These are phyloP conservation scores for Talaromyces atroroseus DNA, from an alignment of 2,329 filamentous ascomycete species.

Conservation along the genomic window DNA sequence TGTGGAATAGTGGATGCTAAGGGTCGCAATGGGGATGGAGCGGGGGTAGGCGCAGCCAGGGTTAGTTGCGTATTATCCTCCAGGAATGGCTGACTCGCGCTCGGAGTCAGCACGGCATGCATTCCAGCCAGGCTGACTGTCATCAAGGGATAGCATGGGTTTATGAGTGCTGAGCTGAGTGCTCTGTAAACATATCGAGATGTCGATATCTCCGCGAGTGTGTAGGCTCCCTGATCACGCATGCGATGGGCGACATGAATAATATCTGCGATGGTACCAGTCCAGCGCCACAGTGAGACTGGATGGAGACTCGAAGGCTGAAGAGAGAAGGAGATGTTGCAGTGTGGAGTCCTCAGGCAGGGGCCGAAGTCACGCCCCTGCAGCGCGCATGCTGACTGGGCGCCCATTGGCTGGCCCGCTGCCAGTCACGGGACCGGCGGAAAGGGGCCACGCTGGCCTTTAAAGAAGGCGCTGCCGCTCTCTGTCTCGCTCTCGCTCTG, in stretches of 20 bases:
- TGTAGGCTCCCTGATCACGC: no score
- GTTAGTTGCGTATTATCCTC: neutral
- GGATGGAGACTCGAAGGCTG: no score
- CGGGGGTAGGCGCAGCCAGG: no score
- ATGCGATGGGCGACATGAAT: no score
- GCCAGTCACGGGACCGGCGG: neutral
- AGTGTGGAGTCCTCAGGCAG: neutral
- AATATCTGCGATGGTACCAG: no score
- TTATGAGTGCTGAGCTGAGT: neutral
- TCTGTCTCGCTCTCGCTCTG: slow-evolving; percentile 6
- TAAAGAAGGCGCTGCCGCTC: slow-evolving; percentile 24
- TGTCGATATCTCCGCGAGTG: no score
- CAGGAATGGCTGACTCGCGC: neutral
- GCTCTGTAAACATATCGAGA: neutral
- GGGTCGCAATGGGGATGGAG: neutral
- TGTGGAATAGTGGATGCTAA: neutral
- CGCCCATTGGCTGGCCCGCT: neutral
- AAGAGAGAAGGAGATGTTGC: neutral
- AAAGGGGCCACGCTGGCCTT: slow-evolving; percentile 39
- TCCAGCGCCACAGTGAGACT: neutral
- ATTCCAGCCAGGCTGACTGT: neutral
- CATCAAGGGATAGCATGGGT: neutral
- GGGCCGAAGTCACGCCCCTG: neutral
- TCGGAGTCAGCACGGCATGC: neutral
- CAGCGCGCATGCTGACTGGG: neutral